Evolutionary conservation across 805 yeast species (phyloP), one percentile per base, ranked within the genome.

Genomic region (Phaffomyces thermotolerans): DNA sequence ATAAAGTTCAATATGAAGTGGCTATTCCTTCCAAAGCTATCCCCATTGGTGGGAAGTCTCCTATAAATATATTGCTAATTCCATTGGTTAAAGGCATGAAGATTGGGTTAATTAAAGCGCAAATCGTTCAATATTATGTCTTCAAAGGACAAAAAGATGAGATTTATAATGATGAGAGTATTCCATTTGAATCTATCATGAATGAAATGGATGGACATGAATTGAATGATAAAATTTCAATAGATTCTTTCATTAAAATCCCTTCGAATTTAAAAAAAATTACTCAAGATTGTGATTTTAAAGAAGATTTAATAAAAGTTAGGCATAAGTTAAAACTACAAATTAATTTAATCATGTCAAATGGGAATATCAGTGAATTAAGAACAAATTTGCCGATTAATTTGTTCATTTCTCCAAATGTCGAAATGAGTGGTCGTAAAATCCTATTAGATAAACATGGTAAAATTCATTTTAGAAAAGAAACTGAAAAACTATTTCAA

Each of bases 11-110:
- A 60, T 90, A 91, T 62, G 79, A 87, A 14, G 78, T 91, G 44
- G 81, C 83, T 44, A 79, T 88, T 4, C 96, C 97, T 0, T 75
- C 89, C 20, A 79, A 83, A 51, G 95, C 96, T 1, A 78, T 87
- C 8, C 89, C 96, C 1, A 78, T 90, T 37, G 98, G 98, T 5
- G 78, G 90, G 0, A 66, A 71, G 1, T 70, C 85, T 6, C 84
- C 87, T 2, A 72, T 91, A 6, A 77, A 78, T 44, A 72, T 90
- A 41, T 70, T 77, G 52, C 59, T 90, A 52, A 81, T 83, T 24
- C 97, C 98, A 0, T 70, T 90, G 37, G 65, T 77, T 42, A 90
- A 91, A 60, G 93, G 95, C 0, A 70, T 88, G 53, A 72, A 67
- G 41, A 65, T 90, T 37, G 93, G 95, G 3, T 68, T 72, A 33